Evolutionary conservation across 805 yeast species (phyloP), one percentile per base, ranked within the genome.

Genomic region (Geotrichum ghanense): DNA sequence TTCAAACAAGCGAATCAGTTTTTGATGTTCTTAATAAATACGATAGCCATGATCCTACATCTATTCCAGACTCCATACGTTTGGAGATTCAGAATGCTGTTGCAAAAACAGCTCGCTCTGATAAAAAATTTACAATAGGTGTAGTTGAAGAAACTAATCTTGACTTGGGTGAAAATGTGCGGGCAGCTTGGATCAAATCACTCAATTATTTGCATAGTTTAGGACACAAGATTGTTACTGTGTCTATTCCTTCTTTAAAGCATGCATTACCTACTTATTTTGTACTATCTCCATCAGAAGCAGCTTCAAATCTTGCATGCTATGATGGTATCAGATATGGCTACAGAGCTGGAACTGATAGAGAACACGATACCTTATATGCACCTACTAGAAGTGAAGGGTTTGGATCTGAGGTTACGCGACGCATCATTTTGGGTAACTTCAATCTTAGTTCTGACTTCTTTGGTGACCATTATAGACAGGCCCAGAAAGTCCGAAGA

Each of bases 311-410:
- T 59, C 70, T 92, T 43, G 76, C 96, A 1, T 70, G 97, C 25
- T 92, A 74, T 58, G 98, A 92, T 63, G 98, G 98, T 2, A 68
- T 89, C 19, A 70, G 97, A 47, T 92, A 81, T 59, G 97, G 97
- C 0, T 63, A 58, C 47, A 68, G 83, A 34, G 68, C 73, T 1
- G 62, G 57, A 24, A 50, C 53, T 1, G 62, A 63, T 48, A 48
- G 41, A 37, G 61, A 48, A 45, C 48, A 42, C 21, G 53, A 55
- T 39, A 56, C 70, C 24, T 64, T 72, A n/a, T 78, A 72, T 54
- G 72, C 75, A 1, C 66, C 70, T 2, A 83, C 92, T 1, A 71
- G 97, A 50, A 56, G 75, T 1, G 56, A 56, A 4, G 83, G 82
- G 0, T 82, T 94, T 58, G 96, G 97, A 0, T 63, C 62, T 2